These are phyloP conservation scores for Wickerhamomyces mucosus DNA, from an alignment of 805 yeast species.

Conservation along the genomic window DNA sequence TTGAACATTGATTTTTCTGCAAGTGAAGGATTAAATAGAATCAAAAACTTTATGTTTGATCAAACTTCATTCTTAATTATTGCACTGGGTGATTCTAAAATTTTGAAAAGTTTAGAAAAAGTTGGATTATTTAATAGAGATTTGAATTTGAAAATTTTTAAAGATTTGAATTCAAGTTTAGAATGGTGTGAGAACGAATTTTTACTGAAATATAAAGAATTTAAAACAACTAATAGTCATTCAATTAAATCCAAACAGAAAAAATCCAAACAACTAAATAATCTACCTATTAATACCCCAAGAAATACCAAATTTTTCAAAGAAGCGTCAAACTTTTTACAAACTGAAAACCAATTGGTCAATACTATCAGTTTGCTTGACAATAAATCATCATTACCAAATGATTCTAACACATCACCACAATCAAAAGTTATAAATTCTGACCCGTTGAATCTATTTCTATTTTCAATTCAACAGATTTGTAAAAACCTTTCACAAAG, in stretches of 20 bases:
- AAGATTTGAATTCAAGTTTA: slow-evolving; percentile 74
- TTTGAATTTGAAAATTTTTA: slow-evolving; percentile 49
- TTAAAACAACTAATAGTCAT: slow-evolving; percentile 17
- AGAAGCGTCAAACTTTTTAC: slow-evolving; percentile 27
- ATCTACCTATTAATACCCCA: slow-evolving; percentile 26
- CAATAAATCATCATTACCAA: not conserved
- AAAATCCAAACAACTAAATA: slow-evolving; percentile 1
- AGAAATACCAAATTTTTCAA: slow-evolving; percentile 30
- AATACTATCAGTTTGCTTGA: no score
- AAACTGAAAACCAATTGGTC: slow-evolving; percentile 19
- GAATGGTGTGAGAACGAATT: slow-evolving; percentile 97
- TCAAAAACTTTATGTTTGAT: slow-evolving; percentile 66
- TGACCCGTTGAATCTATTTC: slow-evolving; percentile 6
- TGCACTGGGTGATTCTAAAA: slow-evolving; percentile 64
- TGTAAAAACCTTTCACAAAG: slow-evolving; percentile 3
- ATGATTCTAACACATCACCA: slow-evolving; percentile 5
- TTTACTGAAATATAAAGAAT: slow-evolving; percentile 31
- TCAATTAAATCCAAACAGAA: slow-evolving; percentile 1
- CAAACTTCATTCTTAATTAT: slow-evolving; percentile 64
- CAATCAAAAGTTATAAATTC: not conserved
- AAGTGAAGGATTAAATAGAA: slow-evolving; percentile 88
- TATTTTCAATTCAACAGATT: slow-evolving; percentile 7
- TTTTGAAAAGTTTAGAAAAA: slow-evolving; percentile 64
- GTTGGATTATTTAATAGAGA: slow-evolving; percentile 56
- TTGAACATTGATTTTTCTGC: slow-evolving; percentile 84